These are phyloP conservation scores for Arthromyces matolae DNA, from an alignment of 768 basidiomycete genomes.

Conservation along the genomic window DNA sequence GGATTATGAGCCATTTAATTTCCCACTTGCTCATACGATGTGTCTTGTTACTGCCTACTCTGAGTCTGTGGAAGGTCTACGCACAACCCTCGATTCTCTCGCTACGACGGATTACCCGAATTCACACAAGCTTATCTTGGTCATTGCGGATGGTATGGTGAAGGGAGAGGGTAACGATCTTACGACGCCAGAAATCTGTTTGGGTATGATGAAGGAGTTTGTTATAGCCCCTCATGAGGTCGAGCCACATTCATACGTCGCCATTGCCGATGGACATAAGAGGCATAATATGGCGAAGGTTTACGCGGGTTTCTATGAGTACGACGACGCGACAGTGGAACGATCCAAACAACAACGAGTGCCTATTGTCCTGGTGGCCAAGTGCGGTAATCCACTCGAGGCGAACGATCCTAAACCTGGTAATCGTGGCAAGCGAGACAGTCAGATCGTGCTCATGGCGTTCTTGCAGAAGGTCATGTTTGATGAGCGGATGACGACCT, in stretches of 20 bases:
- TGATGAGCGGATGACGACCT: conserved; percentile 98
- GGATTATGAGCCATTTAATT: conserved; percentile 94
- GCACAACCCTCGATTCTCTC: conserved; percentile 96
- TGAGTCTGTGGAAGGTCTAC: conserved; percentile 91
- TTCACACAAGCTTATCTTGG: conserved; percentile 91
- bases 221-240: conserved; percentile 78
- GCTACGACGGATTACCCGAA: conserved; percentile 99
- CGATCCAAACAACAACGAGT: conserved; percentile 93
- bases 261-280: conserved; percentile 99
- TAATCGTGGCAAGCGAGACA: conserved; percentile 98
- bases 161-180: conserved; percentile 88
- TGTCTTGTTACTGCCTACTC: conserved; percentile 98
- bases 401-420: conserved; percentile 89
- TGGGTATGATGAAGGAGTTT: conserved; percentile 97
- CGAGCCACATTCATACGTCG: conserved; percentile 93
- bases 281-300: conserved; percentile 99
- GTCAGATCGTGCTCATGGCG: conserved; percentile 94
- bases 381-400: conserved; percentile 91
- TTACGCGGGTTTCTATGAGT: conserved; percentile 95
- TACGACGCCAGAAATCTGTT: conserved; percentile 90
- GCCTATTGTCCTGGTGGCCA: conserved; percentile 93
- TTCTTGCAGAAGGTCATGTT: conserved; percentile 99
- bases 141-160: conserved; percentile 98
- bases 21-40: conserved; percentile 89
- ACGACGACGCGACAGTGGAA: conserved; percentile 88